Percentiles rank a stretch among this genome's conserved stretches.
Evolutionary conservation across 768 basidiomycete genomes (phyloP).

Genomic region (Calocybe cyanea): DNA sequence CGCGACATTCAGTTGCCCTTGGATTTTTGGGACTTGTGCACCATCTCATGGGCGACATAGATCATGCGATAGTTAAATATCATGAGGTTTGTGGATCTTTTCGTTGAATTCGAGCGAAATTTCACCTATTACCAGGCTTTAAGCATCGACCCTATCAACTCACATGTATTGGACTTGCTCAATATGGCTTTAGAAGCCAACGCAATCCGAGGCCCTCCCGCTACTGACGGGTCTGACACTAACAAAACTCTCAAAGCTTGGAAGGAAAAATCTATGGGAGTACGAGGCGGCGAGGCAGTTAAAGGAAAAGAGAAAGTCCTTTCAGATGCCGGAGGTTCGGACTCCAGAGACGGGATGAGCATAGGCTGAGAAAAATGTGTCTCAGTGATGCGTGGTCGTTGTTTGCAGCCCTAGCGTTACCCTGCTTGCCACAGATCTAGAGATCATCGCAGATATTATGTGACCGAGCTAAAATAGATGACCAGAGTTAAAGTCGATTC

Average conservation of each 20-base stretch:
- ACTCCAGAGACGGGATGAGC: slow-evolving; percentile 24
- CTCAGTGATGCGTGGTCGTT: too few relatives aligned
- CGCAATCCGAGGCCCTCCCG: slow-evolving; percentile 17
- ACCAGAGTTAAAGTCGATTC: too few relatives aligned
- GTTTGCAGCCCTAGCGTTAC: too few relatives aligned
- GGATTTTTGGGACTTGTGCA: slow-evolving; percentile 88
- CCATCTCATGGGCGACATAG: slow-evolving; percentile 68
- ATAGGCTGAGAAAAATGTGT: too few relatives aligned
- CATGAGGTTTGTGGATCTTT: slow-evolving; percentile 65
- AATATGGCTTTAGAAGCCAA: slow-evolving; percentile 72
- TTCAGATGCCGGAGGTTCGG: slow-evolving; percentile 11
- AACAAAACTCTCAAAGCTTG: slow-evolving; percentile 25
- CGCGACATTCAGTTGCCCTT: slow-evolving; percentile 77
- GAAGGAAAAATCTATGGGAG: slow-evolving; percentile 29
- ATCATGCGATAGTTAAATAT: slow-evolving; percentile 84
- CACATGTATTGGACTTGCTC: slow-evolving; percentile 74
- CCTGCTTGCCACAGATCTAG: too few relatives aligned
- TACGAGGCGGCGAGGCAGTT: slow-evolving; percentile 15
- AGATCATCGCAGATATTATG: too few relatives aligned
- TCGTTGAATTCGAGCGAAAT: not conserved
- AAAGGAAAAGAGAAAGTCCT: slow-evolving; percentile 25
- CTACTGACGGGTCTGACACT: slow-evolving; percentile 21
- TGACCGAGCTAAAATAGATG: too few relatives aligned
- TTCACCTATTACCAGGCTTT: slow-evolving; percentile 47
- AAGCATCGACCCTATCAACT: slow-evolving; percentile 79